Base-by-base conservation (phyloP, 148 eudicot species). In the Salicornia ramosissima region DNA sequence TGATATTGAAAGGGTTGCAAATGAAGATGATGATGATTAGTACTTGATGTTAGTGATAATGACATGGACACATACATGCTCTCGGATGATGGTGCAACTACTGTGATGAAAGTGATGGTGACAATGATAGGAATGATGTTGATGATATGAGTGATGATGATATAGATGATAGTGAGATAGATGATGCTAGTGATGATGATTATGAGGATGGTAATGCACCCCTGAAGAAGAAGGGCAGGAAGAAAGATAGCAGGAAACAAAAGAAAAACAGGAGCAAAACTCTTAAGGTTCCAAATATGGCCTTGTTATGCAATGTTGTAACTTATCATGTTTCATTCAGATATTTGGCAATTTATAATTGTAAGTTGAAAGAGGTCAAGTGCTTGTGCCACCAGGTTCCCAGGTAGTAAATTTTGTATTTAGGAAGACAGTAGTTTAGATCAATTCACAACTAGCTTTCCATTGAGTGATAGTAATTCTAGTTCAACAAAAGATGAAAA, bases 21-120 rank as follows among this genome's bases (percentile, higher is more conserved):
- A 73, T 65, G 97, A 88, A 39, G 98, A 90, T 1, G 99, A 94
- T 25, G 89, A 89, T 33, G 93, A 94, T 58, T 94, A 75, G 78
- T 88, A 7, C 93, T 85, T 26, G 76, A 87, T 73, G 89, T 34
- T 13, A 88, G 90, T 49, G 98, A 93, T 70, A 85, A 67, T 49
- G 98, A 88, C 51, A 71, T 74, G 69, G 90, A 82, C 15, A 31
- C 70, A 53, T 88, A 81, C 9, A 29, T 70, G 57, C 80, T 79
- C 4, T 74, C 83, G 26, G 88, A 80, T 71, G 80, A 69, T 21
- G 85, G 70, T 15, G 85, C 70, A 9, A 81, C 72, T 57, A 80
- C 22, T 10, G 66, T 45, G 53, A 81, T 21, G 88, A 76, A 47
- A 74, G 67, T n/a, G 90, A 81, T 12, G 83, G 59, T 28, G 80